phyloP scores from a whole-genome alignment of 1,139 yeast genomes.

The Suhomyces maxii region DNA sequence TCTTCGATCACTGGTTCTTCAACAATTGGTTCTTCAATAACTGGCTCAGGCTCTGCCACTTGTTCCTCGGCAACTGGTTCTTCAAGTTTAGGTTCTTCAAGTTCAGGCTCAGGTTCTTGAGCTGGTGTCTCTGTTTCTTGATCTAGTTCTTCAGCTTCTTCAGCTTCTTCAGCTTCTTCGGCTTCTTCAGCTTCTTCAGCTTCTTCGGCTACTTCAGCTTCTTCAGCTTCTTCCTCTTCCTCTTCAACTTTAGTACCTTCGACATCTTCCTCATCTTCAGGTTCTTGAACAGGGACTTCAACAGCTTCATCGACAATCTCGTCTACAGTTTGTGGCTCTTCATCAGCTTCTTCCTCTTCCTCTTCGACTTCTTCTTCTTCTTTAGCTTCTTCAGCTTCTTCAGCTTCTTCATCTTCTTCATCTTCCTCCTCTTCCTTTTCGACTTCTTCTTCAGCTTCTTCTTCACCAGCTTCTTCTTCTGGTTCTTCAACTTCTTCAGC shows the following conservation, averaged over 20 bases:
- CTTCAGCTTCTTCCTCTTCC: slow-evolving; percentile 3
- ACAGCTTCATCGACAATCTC: too few relatives aligned
- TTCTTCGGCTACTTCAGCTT: slow-evolving; percentile 1
- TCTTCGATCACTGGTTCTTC: not conserved
- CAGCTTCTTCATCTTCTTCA: not conserved
- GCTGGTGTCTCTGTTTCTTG: slow-evolving; percentile 5
- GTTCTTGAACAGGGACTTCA: slow-evolving; percentile 1
- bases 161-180: too few relatives aligned
- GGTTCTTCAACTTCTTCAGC: too few relatives aligned
- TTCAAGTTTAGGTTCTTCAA: not conserved
- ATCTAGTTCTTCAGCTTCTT: slow-evolving; percentile 1
- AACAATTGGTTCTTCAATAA: slow-evolving; percentile 1
- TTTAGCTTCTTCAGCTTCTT: not conserved
- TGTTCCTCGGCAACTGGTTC: not conserved
- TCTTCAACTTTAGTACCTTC: not conserved
- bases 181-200: too few relatives aligned
- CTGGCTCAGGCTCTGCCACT: not conserved
- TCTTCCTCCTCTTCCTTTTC: not conserved
- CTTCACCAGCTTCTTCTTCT: not conserved
- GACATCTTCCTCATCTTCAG: slow-evolving; percentile 3
- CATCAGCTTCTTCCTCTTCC: not conserved
- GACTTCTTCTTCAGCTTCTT: not conserved
- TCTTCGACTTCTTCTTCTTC: not conserved
- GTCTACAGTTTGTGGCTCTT: too few relatives aligned
- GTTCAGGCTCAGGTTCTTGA: slow-evolving; percentile 1